Conservation (phyloP, 345 rosid species). For the Microthlaspi erraticum region DNA sequence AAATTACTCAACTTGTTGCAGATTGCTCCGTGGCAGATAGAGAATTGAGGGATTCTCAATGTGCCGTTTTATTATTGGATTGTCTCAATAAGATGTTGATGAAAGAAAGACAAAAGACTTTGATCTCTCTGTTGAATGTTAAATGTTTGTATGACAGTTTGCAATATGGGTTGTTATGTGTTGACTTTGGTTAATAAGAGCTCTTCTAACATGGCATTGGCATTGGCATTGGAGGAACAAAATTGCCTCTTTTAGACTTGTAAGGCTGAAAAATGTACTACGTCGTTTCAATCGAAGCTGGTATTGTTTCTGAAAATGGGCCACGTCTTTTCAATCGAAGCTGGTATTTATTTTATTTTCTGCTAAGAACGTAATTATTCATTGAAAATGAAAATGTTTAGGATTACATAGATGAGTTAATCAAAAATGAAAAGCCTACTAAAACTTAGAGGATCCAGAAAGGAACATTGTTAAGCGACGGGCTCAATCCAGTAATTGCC, state of each 20-base stretch:
- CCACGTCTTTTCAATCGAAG: no score
- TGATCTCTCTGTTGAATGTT: slow-evolving; percentile 16
- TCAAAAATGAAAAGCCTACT: no score
- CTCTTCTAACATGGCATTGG: neutral
- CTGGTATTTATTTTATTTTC: no score
- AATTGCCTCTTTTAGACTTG: neutral
- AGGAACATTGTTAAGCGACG: no score
- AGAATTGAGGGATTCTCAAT: slow-evolving; percentile 11
- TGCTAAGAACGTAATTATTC: no score
- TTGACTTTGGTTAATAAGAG: slow-evolving; percentile 18
- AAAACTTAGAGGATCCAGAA: no score
- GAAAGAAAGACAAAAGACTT: slow-evolving; percentile 4
- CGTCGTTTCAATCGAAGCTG: neutral
- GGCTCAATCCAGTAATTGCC: no score
- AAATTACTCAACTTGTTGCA: slow-evolving; percentile 14
- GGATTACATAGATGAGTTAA: no score
- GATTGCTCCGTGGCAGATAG: slow-evolving; percentile 18
- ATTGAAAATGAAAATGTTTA: no score
- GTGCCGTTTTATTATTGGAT: neutral
- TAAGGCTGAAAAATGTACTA: neutral
- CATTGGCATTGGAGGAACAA: neutral
- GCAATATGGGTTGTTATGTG: neutral
- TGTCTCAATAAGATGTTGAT: slow-evolving; percentile 34
- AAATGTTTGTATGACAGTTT: slow-evolving; percentile 16
- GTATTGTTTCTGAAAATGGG: neutral